Base-by-base conservation (phyloP, 2,329 filamentous ascomycete genomes). In the Didymella pomorum region DNA sequence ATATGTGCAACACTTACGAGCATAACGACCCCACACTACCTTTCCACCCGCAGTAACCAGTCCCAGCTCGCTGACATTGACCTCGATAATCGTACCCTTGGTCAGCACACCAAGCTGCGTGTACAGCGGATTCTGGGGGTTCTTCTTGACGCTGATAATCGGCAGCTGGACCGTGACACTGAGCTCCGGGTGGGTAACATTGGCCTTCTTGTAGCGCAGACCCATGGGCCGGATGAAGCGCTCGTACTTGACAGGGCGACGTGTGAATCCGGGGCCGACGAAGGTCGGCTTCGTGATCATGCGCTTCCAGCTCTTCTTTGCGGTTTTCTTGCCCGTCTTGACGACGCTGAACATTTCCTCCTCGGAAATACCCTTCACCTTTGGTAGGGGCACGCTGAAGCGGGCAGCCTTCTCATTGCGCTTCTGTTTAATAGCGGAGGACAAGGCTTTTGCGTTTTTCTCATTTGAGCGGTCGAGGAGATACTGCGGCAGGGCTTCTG, bases 281-380 rank as follows among this genome's bases (percentile, higher is more conserved):
- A 98, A 98, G 0, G 92, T 93, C 10, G 90, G 89, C 79, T 93
- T 91, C 16, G 88, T 93, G 60, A 92, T 88, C 84, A 86, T 88
- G 33, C 88, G 79, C 81, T 91, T 91, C 89, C 89, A 84, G 56
- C 83, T 84, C 84, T 95, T 96, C 86, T 96, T 93, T 56, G 88
- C 84, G 2, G 89, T 92, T 84, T 97, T 97, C 62, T 71, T 73
- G 71, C 95, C 94, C 29, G 94, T 98, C 82, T 93, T 93, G 72
- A 98, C 88, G 14, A 97, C 93, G 80, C 92, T 94, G 84, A 98
- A 98, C 90, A 97, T 71, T 82, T 97, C 94, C 83, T 96, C 92
- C 82, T 98, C 94, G 67, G 87, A 88, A 69, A 98, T 97, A 64
- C 92, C 94, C 72, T 91, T 87, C 43, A 98, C 95, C 81, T 97